Evolutionary conservation across 176 grass and related monocot species (phyloP), one percentile per base, ranked within the genome.

Genomic region (Phyllostachys edulis): DNA sequence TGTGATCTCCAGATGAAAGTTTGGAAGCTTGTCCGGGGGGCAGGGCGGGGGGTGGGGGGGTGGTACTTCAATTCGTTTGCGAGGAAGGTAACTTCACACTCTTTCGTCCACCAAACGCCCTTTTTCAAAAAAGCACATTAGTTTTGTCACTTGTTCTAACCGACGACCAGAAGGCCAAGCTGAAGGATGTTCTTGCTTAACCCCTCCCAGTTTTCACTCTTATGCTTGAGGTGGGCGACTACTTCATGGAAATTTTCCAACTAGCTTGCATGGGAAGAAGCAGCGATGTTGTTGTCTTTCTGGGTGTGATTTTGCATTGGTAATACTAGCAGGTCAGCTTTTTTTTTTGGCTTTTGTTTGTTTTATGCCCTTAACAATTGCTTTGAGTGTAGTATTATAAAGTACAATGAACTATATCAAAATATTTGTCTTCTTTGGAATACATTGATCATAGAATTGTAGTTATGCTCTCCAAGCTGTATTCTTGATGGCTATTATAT

Each of bases 141-240:
- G n/a, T n/a, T n/a, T n/a, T n/a, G n/a, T n/a, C n/a, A n/a, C n/a
- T n/a, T n/a, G n/a, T n/a, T n/a, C 60, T 99, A 78, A 90, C 91
- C 0, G 91, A 94, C 23, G 86, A 92, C 66, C 89, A 99, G 90
- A 99, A 96, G 87, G 77, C 74, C 12, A 96, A 99, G 89, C 89
- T 99, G 32, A 99, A 96, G 86, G 76, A 80, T 3, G 36, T 91
- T 89, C 90, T 99, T 86, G 89, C 80, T 7, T 99, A 85, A 80
- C 27, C 3, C 7, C 16, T 32, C 37, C 47, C 1, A 4, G 16
- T 14, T 77, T 72, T 71, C 2, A 14, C 49, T 44, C 6, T 2
- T 29, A 5, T 36, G 60, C 17, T 87, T 63, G 68, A 75, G 89
- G 84, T 42, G 6, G 32, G 13, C 6, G 29, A 42, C 75, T 55